phyloP scores from a whole-genome alignment of 306 rosid genomes.

The Rosa lucieae region DNA sequence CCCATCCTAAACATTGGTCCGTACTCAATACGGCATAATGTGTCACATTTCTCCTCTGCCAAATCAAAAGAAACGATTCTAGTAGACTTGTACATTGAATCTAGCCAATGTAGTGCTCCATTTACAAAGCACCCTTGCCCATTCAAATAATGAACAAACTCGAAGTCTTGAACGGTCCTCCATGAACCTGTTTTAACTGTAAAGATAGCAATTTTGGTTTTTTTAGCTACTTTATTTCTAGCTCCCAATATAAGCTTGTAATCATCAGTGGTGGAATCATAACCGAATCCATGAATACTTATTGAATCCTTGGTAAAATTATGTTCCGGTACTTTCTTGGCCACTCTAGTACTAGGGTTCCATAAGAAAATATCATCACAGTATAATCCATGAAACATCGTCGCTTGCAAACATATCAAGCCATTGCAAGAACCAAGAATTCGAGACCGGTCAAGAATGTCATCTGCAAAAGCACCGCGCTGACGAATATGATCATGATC shows the following conservation, averaged over 20 bases:
- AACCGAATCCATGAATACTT: neutral
- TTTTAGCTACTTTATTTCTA: neutral
- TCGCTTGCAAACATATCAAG: neutral
- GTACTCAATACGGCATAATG: neutral
- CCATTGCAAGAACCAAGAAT: conserved; percentile 8
- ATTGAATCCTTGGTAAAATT: neutral
- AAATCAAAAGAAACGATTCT: neutral
- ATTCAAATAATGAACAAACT: neutral
- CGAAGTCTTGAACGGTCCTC: neutral
- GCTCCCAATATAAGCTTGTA: neutral
- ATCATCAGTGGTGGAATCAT: neutral
- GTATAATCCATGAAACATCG: neutral
- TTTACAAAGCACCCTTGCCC: neutral
- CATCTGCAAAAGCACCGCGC: neutral
- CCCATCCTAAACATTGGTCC: neutral
- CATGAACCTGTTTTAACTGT: neutral
- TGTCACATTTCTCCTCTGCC: neutral
- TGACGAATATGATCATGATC: neutral
- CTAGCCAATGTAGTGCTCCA: conserved; percentile 13
- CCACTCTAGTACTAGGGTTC: neutral
- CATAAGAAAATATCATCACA: neutral
- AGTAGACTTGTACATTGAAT: neutral
- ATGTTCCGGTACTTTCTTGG: neutral
- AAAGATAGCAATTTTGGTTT: neutral
- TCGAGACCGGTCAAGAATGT: neutral